Evolutionary conservation across 352 stramenopile species (phyloP).

Genomic region (Pythium angustatum): DNA sequence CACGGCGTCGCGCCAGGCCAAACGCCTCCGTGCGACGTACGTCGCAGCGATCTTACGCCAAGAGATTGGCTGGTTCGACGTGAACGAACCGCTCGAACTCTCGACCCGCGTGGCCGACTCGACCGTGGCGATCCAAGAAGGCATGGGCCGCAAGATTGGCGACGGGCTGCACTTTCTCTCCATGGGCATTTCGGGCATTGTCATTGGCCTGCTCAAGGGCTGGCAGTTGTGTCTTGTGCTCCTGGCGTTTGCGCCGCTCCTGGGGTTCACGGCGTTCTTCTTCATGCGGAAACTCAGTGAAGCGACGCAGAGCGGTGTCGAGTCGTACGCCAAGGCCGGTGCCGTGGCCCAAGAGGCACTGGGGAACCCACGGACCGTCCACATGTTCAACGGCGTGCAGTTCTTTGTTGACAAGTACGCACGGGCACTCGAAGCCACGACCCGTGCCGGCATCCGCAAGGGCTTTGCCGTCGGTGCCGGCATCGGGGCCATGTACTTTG

Average conservation of each 20-base stretch:
- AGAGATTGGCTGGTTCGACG: slow-evolving; percentile 54
- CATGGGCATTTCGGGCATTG: slow-evolving; percentile 38
- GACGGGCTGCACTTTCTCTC: slow-evolving; percentile 35
- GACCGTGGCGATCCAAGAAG: slow-evolving; percentile 54
- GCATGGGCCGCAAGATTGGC: slow-evolving; percentile 49
- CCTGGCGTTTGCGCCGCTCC: slow-evolving; percentile 37
- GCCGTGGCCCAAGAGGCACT: slow-evolving; percentile 73
- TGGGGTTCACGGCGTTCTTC: slow-evolving; percentile 33
- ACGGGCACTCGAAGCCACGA: slow-evolving; percentile 26
- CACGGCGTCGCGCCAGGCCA: slow-evolving; percentile 33
- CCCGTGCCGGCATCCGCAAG: slow-evolving; percentile 35
- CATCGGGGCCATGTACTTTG: slow-evolving; percentile 43
- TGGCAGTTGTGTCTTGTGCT: slow-evolving; percentile 54
- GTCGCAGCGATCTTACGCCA: slow-evolving; percentile 37
- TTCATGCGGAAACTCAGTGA: slow-evolving; percentile 51
- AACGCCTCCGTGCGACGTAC: slow-evolving; percentile 38
- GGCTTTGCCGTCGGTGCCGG: slow-evolving; percentile 33
- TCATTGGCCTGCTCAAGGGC: slow-evolving; percentile 42
- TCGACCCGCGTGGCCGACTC: slow-evolving; percentile 50
- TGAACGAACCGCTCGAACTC: slow-evolving; percentile 46
- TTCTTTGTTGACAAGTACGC: slow-evolving; percentile 41
- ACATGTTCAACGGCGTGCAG: slow-evolving; percentile 43
- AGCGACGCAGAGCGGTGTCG: slow-evolving; percentile 48
- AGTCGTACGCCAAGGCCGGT: slow-evolving; percentile 67
- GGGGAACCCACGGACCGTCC: slow-evolving; percentile 53